These are phyloP conservation scores for Glycyrrhiza uralensis DNA, from an alignment of 306 rosid genomes.

Conservation along the genomic window DNA sequence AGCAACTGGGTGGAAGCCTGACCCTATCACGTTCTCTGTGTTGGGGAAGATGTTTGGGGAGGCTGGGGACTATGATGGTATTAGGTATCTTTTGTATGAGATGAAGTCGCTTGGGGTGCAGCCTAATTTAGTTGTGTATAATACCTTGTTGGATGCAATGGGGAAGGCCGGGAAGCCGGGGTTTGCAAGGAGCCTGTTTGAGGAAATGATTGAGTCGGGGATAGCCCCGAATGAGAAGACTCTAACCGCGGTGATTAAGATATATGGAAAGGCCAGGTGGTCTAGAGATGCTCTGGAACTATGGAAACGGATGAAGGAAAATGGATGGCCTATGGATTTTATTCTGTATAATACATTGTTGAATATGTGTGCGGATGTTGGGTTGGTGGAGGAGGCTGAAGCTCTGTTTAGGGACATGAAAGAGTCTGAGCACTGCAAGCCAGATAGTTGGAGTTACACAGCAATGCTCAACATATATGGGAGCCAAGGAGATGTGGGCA, in stretches of 20 bases:
- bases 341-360: conserved; percentile 77
- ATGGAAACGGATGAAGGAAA: conserved; percentile 75
- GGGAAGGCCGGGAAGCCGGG: conserved; percentile 98
- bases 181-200: conserved; percentile 75
- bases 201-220: conserved; percentile 78
- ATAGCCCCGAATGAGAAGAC: conserved; percentile 80
- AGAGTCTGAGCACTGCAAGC: conserved; percentile 47
- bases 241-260: conserved; percentile 73
- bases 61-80: conserved; percentile 91
- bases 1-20: conserved; percentile 95
- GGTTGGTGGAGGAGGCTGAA: conserved; percentile 88
- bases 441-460: conserved; percentile 91
- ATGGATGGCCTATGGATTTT: conserved; percentile 85
- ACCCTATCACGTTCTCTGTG: conserved; percentile 67
- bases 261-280: conserved; percentile 96
- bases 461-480: conserved; percentile 90
- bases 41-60: conserved; percentile 96
- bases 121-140: conserved; percentile 85
- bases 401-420: conserved; percentile 76
- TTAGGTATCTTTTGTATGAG: conserved; percentile 79
- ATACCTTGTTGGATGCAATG: conserved; percentile 91
- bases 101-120: conserved; percentile 73
- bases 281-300: conserved; percentile 72
- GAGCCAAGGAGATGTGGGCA: conserved; percentile 68
- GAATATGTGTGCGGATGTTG: conserved; percentile 96